phyloP scores from a whole-genome alignment of 306 rosid species.

The Lathyrus tuberosus region DNA sequence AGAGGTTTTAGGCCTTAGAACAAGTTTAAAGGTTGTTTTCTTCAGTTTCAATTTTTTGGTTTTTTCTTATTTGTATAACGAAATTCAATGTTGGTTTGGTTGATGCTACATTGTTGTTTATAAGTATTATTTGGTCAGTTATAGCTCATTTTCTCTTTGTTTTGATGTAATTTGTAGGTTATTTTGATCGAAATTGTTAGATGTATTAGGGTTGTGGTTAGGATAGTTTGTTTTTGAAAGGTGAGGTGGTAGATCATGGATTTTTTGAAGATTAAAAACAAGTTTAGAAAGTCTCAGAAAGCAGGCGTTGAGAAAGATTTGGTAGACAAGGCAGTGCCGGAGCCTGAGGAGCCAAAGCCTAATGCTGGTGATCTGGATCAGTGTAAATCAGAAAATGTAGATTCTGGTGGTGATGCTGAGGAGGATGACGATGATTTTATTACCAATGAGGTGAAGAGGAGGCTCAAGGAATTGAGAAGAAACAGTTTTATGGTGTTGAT shows the following conservation, averaged over 20 bases:
- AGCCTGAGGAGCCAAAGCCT: slow-evolving; percentile 56
- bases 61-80: background rate
- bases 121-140: background rate
- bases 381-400: slow-evolving; percentile 56
- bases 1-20: slow-evolving; percentile 6
- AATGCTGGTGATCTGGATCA: slow-evolving; percentile 43
- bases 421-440: slow-evolving; percentile 93
- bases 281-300: slow-evolving; percentile 68
- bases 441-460: slow-evolving; percentile 85
- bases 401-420: slow-evolving; percentile 62
- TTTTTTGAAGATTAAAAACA: slow-evolving; percentile 63
- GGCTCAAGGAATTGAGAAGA: slow-evolving; percentile 89
- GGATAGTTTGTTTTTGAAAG: slow-evolving; percentile 32
- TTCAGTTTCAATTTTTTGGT: background rate
- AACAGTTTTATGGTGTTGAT: slow-evolving; percentile 95
- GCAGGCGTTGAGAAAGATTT: slow-evolving; percentile 48
- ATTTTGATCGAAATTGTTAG: slow-evolving; percentile 30
- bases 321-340: slow-evolving; percentile 49
- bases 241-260: slow-evolving; percentile 52
- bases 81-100: background rate
- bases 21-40: slow-evolving; percentile 10
- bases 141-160: slow-evolving; percentile 9
- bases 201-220: background rate
- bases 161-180: slow-evolving; percentile 39
- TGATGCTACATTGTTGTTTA: slow-evolving; percentile 3